Evolutionary conservation across 768 basidiomycete species (phyloP).

Genomic region (Pleurotus djamor): DNA sequence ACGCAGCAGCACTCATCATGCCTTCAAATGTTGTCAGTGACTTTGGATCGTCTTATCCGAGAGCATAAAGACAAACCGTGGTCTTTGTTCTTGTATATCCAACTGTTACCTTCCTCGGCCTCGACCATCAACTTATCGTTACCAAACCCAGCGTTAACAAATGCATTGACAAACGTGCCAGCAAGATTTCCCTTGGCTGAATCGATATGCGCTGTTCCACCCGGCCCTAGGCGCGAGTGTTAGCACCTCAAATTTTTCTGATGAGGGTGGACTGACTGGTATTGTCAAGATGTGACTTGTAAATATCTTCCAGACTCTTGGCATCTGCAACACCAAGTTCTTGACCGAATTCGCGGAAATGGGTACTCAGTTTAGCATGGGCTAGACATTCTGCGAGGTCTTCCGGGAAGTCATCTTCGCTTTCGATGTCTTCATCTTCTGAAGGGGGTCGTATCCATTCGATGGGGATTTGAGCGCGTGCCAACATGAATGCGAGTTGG

Average conservation of each 20-base stretch:
- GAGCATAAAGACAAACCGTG: slow-evolving; percentile 56
- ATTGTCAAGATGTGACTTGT: slow-evolving; percentile 94
- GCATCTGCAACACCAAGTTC: slow-evolving; percentile 89
- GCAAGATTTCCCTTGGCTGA: slow-evolving; percentile 94
- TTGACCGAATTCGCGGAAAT: slow-evolving; percentile 91
- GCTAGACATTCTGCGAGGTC: slow-evolving; percentile 85
- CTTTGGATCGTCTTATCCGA: neutral
- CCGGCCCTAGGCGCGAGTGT: slow-evolving; percentile 42
- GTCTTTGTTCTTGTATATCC: slow-evolving; percentile 99
- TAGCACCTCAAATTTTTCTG: neutral
- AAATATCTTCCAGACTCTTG: slow-evolving; percentile 94
- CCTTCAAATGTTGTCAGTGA: slow-evolving; percentile 37
- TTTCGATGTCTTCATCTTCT: slow-evolving; percentile 50
- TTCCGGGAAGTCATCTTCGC: slow-evolving; percentile 68
- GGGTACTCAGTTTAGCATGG: slow-evolving; percentile 79
- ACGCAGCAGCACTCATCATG: slow-evolving; percentile 96
- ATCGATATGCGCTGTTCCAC: slow-evolving; percentile 76
- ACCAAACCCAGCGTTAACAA: slow-evolving; percentile 97
- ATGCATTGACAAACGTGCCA: slow-evolving; percentile 97
- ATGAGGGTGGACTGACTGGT: slow-evolving; percentile 48
- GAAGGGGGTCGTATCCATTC: slow-evolving; percentile 78
- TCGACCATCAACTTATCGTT: slow-evolving; percentile 99
- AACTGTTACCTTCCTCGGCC: slow-evolving; percentile 94
- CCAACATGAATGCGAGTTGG: slow-evolving; percentile 92
- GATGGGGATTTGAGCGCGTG: slow-evolving; percentile 86